Percentiles rank a stretch among this genome's conserved stretches.
phyloP scores from a whole-genome alignment of 495 filamentous ascomycete species.

The Trichoderma parareesei region DNA sequence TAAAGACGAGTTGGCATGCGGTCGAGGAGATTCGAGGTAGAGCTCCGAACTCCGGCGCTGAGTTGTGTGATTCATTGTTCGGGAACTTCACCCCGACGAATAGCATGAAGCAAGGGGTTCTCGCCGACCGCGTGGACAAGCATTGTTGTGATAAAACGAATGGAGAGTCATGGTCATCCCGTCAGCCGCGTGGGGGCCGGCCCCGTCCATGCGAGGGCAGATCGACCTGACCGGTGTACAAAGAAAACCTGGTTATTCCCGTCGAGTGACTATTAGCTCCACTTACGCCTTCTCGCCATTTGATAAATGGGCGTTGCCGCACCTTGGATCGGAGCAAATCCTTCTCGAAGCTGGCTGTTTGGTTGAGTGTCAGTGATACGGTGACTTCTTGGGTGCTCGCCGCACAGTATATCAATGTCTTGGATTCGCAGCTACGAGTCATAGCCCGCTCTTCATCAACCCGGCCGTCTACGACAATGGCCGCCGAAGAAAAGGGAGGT shows the following conservation, averaged over 20 bases:
- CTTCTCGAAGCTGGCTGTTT: background rate
- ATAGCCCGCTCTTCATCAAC: background rate
- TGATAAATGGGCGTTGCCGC: slow-evolving; percentile 1
- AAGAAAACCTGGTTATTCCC: slow-evolving; percentile 1
- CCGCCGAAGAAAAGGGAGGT: background rate
- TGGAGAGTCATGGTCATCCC: background rate
- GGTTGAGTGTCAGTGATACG: background rate
- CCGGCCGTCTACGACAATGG: background rate
- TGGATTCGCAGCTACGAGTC: background rate
- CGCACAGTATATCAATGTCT: background rate
- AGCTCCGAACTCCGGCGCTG: too few relatives aligned
- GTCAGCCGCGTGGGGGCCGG: slow-evolving; percentile 5
- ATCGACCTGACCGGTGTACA: background rate
- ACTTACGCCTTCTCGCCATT: slow-evolving; percentile 2
- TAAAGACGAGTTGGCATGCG: too few relatives aligned
- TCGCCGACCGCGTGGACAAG: too few relatives aligned
- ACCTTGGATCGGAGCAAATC: background rate
- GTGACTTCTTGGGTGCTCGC: background rate
- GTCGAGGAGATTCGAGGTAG: too few relatives aligned
- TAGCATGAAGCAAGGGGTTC: too few relatives aligned
- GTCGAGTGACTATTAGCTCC: background rate
- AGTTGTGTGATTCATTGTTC: too few relatives aligned
- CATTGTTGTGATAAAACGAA: background rate
- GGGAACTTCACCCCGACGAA: too few relatives aligned
- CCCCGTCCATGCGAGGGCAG: background rate